Evolutionary conservation across 2,329 filamentous ascomycete species (phyloP).

Genomic region (Trichoderma simmonsii): DNA sequence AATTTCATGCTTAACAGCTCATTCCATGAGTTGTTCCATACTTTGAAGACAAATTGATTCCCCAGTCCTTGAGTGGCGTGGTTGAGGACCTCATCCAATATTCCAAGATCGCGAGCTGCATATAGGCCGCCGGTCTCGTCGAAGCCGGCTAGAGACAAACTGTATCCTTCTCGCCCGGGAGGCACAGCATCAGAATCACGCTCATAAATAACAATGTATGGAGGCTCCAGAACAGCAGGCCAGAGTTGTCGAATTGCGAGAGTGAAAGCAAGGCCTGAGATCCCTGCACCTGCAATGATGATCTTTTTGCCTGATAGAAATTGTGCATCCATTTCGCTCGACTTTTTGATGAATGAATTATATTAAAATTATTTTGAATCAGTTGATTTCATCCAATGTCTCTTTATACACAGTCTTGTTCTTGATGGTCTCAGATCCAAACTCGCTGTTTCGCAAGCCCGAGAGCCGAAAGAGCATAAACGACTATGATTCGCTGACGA

Average conservation of each 20-base stretch:
- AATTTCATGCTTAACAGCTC: not conserved
- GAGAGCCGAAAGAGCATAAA: not conserved
- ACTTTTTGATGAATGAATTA: not conserved
- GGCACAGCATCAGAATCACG: constrained; percentile 30
- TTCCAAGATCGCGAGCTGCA: constrained; percentile 33
- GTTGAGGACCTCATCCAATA: constrained; percentile 31
- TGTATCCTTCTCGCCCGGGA: constrained; percentile 32
- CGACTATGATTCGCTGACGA: not conserved
- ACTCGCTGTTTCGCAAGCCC: not conserved
- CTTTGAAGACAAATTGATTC: not conserved
- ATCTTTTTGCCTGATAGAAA: constrained; percentile 36
- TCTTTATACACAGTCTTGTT: not conserved
- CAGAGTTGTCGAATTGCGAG: constrained; percentile 36
- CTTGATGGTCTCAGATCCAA: too few species aligned
- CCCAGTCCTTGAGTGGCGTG: constrained; percentile 21
- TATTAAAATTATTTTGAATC: not conserved
- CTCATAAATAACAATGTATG: constrained; percentile 36
- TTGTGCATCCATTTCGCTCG: not conserved
- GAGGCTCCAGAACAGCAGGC: constrained; percentile 26
- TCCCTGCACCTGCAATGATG: constrained; percentile 38
- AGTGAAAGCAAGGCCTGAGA: constrained; percentile 39
- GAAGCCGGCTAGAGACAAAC: constrained; percentile 32
- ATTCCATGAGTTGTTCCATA: not conserved
- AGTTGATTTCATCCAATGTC: not conserved
- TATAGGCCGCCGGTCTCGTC: constrained; percentile 31